These are phyloP conservation scores for Debaryomyces hansenii DNA, from an alignment of 805 yeast genomes.

Conservation along the genomic window DNA sequence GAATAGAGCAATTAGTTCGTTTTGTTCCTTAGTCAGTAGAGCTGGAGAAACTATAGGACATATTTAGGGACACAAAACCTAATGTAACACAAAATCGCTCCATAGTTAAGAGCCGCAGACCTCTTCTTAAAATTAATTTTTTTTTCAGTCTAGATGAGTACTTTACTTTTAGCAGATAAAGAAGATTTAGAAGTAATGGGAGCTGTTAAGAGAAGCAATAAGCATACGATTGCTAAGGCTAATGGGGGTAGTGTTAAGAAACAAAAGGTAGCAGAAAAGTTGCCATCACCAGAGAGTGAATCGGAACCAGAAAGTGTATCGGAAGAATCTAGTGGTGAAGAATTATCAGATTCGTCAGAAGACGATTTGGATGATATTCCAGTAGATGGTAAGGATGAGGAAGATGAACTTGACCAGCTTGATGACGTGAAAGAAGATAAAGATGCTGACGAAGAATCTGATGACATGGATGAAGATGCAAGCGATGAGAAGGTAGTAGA, in stretches of 20 bases:
- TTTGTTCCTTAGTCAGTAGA: too few species aligned
- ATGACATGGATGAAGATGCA: constrained; percentile 22
- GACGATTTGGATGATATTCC: constrained; percentile 12
- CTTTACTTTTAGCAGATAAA: neutral
- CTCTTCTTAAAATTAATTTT: constrained; percentile 9
- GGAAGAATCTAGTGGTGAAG: constrained; percentile 11
- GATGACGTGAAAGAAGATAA: constrained; percentile 18
- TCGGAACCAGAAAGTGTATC: constrained; percentile 11
- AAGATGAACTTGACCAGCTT: constrained; percentile 16
- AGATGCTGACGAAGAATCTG: constrained; percentile 25
- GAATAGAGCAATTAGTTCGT: too few species aligned
- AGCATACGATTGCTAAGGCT: constrained; percentile 24
- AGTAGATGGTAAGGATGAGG: constrained; percentile 18
- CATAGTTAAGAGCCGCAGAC: constrained; percentile 2
- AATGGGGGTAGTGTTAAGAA: constrained; percentile 17
- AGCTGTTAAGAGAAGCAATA: constrained; percentile 27
- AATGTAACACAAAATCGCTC: neutral
- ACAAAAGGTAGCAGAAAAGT: constrained; percentile 29
- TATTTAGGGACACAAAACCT: too few species aligned
- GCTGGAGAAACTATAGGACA: too few species aligned
- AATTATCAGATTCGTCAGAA: constrained; percentile 9
- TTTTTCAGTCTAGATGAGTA: neutral
- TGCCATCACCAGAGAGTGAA: constrained; percentile 20
- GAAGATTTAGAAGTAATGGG: neutral
- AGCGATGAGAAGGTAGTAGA: constrained; percentile 25